Conservation (phyloP, 768 basidiomycete species). For the Rhodotorula paludigena region DNA sequence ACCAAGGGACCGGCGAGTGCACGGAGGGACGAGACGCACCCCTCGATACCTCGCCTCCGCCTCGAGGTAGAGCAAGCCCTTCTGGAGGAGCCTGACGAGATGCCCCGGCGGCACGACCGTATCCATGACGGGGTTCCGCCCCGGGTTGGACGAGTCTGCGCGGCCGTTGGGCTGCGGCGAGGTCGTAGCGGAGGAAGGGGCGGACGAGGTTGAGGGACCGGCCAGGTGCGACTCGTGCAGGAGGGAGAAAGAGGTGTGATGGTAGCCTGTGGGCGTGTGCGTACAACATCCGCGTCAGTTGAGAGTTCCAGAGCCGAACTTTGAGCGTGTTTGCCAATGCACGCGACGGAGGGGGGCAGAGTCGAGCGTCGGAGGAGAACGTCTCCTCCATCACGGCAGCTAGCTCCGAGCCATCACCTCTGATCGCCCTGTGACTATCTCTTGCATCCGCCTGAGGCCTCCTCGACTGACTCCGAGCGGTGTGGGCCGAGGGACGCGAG, state of each 20-base stretch:
- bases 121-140: conserved; percentile 17
- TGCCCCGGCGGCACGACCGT: conserved; percentile 38
- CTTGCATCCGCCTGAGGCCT: no score
- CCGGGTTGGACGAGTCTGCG: no score
- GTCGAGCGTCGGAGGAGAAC: no score
- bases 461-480: no score
- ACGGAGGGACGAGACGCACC: conserved; percentile 1
- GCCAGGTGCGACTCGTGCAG: conserved; percentile 34
- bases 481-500: background rate
- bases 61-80: conserved; percentile 41
- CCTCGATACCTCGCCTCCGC: conserved; percentile 40
- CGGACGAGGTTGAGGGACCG: conserved; percentile 9
- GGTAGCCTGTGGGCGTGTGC: conserved; percentile 25
- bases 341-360: no score
- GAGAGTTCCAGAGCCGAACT: no score
- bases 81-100: conserved; percentile 41
- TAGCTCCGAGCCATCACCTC: no score
- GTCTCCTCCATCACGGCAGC: no score
- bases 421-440: no score
- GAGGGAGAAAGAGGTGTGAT: conserved; percentile 38
- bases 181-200: background rate
- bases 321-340: no score
- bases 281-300: no score
- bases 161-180: background rate
- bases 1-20: background rate